Evolutionary conservation across 306 rosid genomes (phyloP).

Genomic region (Parietaria judaica): DNA sequence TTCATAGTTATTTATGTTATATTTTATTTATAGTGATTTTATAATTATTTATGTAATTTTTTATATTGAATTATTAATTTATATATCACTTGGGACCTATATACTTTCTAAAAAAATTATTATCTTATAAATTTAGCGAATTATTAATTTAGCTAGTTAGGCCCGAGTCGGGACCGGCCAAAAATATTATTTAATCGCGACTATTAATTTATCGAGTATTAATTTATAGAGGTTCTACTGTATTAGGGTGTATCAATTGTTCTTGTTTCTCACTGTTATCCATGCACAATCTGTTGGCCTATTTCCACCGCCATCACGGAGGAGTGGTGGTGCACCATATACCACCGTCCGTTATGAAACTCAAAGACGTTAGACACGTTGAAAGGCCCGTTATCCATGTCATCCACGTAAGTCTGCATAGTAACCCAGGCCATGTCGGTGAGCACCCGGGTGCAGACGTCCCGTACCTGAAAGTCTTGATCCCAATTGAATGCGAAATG

Average conservation of each 20-base stretch:
- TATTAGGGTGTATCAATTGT: conserved; percentile 33
- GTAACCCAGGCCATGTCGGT: conserved; percentile 96
- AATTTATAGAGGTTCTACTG: too few species aligned
- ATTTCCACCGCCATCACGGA: conserved; percentile 70
- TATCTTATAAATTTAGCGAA: too few species aligned
- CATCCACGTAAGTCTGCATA: conserved; percentile 72
- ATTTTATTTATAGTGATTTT: too few species aligned
- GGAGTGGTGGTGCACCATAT: conserved; percentile 93
- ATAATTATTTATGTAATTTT: too few species aligned
- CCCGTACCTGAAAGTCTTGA: conserved; percentile 85
- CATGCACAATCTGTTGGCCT: conserved; percentile 62
- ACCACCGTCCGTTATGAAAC: conserved; percentile 78
- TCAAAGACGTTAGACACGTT: conserved; percentile 68
- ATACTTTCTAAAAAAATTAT: too few species aligned
- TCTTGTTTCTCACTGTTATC: conserved; percentile 29
- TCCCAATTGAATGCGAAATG: conserved; percentile 83
- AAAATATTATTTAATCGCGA: too few species aligned
- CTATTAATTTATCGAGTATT: too few species aligned
- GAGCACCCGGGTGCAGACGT: conserved; percentile 75
- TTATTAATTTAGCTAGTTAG: too few species aligned
- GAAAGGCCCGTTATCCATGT: conserved; percentile 81
- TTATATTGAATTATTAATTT: too few species aligned
- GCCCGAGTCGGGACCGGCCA: too few species aligned
- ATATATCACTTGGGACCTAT: too few species aligned
- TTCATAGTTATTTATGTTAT: too few species aligned